A percentile compares a stretch with the other conserved stretches of the same genome.
Evolutionary conservation across 331 rosid species (phyloP).

Genomic region (Cydonia oblonga): DNA sequence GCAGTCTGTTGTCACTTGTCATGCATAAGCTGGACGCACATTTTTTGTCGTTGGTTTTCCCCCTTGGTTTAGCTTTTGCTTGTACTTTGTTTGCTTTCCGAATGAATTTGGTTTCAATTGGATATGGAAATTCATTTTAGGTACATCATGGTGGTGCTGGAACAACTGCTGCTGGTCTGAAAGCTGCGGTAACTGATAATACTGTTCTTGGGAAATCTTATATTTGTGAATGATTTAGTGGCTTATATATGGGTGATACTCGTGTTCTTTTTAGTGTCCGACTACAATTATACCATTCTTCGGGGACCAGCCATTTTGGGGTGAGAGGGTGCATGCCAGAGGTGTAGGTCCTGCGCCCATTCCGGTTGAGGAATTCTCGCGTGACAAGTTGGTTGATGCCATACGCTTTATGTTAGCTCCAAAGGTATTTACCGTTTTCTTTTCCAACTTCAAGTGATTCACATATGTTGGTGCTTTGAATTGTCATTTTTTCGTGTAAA

Average conservation of each 20-base stretch:
- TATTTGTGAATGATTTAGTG: neutral
- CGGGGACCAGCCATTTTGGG: constrained; percentile 96
- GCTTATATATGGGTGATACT: constrained; percentile 5
- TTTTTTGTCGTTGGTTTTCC: neutral
- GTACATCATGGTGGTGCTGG: constrained; percentile 99
- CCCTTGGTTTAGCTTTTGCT: neutral
- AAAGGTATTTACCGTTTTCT: constrained; percentile 31
- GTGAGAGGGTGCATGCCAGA: constrained; percentile 73
- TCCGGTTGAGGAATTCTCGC: constrained; percentile 53
- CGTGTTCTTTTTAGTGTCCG: constrained; percentile 49
- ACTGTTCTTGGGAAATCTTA: neutral
- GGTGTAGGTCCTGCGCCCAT: constrained; percentile 95
- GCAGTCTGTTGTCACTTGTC: neutral
- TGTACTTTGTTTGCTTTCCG: neutral
- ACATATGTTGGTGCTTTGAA: neutral
- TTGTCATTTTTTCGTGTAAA: neutral
- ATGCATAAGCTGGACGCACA: neutral
- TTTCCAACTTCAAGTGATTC: neutral
- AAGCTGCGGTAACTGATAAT: constrained; percentile 58
- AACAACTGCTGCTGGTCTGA: constrained; percentile 96
- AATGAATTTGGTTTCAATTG: neutral
- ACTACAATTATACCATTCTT: constrained; percentile 88
- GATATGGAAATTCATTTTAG: constrained; percentile 19
- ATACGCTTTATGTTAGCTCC: constrained; percentile 69
- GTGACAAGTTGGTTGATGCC: constrained; percentile 62